Conservation (phyloP, 768 basidiomycete species). For the Suillus luteus region DNA sequence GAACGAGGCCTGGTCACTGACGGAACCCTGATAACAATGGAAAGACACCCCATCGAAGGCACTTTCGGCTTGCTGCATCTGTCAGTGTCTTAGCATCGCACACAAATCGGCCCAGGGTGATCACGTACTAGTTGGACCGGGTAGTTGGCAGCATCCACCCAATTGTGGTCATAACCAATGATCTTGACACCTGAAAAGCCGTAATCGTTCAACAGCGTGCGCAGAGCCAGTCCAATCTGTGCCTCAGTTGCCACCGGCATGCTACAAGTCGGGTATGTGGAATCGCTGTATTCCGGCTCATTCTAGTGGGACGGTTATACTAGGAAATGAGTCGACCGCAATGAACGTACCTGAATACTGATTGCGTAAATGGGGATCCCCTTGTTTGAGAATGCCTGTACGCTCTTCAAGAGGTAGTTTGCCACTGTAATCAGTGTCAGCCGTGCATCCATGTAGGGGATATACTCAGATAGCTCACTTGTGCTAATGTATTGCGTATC, state of each 20-base stretch:
- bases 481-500: slow-evolving; percentile 45
- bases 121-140: slow-evolving; percentile 53
- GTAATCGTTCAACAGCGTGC: slow-evolving; percentile 61
- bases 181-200: slow-evolving; percentile 61
- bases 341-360: slow-evolving; percentile 45
- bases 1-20: slow-evolving; percentile 56
- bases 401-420: slow-evolving; percentile 68
- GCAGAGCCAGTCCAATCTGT: slow-evolving; percentile 54
- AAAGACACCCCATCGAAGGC: slow-evolving; percentile 69
- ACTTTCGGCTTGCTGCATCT: slow-evolving; percentile 58
- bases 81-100: slow-evolving; percentile 11
- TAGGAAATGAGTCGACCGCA: background rate
- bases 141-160: slow-evolving; percentile 65
- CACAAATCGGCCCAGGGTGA: background rate
- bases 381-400: slow-evolving; percentile 66
- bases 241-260: slow-evolving; percentile 60
- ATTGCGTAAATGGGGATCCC: slow-evolving; percentile 67
- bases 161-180: slow-evolving; percentile 75
- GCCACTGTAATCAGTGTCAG: slow-evolving; percentile 49
- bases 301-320: slow-evolving; percentile 39
- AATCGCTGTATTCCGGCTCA: slow-evolving; percentile 54
- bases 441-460: background rate
- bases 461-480: slow-evolving; percentile 41
- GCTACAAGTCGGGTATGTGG: slow-evolving; percentile 67
- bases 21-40: slow-evolving; percentile 68